Percentiles rank a stretch among this genome's conserved stretches.
These are phyloP conservation scores for Curvularia hawaiiensis DNA, from an alignment of 2,329 filamentous ascomycete species.

Conservation along the genomic window DNA sequence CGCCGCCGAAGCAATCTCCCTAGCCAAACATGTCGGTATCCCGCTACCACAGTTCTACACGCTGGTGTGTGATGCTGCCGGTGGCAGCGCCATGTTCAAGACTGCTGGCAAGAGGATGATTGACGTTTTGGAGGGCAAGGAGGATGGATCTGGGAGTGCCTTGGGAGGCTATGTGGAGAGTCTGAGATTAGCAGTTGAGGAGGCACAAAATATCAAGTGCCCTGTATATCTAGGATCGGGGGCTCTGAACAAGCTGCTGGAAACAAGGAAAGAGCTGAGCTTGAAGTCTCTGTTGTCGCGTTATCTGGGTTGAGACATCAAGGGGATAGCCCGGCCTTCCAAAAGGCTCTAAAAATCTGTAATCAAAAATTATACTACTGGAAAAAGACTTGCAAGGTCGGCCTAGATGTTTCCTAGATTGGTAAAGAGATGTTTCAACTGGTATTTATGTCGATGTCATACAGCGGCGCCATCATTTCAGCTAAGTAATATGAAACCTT, in stretches of 20 bases:
- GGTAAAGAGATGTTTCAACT: too few species aligned
- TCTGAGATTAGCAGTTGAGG: constrained; percentile 38
- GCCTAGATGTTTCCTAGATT: too few species aligned
- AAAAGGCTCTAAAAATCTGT: background rate
- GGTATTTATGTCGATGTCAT: too few species aligned
- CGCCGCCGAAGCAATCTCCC: constrained; percentile 46
- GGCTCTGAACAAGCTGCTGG: constrained; percentile 40
- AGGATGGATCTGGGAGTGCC: constrained; percentile 21
- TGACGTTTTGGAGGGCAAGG: constrained; percentile 37
- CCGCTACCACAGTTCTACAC: constrained; percentile 45
- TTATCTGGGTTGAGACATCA: constrained; percentile 20
- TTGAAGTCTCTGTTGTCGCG: constrained; percentile 29
- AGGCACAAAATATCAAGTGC: constrained; percentile 44
- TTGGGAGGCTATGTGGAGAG: constrained; percentile 28
- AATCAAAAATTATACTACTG: background rate
- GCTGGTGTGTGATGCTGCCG: constrained; percentile 45
- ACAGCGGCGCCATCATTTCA: too few species aligned
- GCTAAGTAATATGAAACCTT: too few species aligned
- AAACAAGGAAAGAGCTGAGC: constrained; percentile 31
- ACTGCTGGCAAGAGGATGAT: constrained; percentile 41
- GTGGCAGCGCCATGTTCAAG: constrained; percentile 45
- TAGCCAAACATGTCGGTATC: constrained; percentile 46
- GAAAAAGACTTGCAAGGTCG: too few species aligned
- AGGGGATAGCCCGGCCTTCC: background rate
- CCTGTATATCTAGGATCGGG: constrained; percentile 41